Evolutionary conservation across 495 filamentous ascomycete species (phyloP).

Genomic region (Clavariopsis aquatica): DNA sequence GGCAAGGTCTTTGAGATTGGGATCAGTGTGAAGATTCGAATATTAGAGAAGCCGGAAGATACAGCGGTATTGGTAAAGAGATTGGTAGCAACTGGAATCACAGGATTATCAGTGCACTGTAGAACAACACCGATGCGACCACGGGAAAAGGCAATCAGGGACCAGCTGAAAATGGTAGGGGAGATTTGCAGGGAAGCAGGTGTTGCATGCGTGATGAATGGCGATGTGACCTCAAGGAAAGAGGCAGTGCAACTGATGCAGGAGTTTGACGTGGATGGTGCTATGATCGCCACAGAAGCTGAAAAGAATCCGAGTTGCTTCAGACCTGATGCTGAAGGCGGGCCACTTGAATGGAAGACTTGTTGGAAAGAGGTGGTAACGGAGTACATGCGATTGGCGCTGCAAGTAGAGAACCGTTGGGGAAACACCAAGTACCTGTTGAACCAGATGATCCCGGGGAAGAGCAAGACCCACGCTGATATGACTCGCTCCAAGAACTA

Average conservation of each 20-base stretch:
- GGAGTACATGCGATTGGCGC: slow-evolving; percentile 67
- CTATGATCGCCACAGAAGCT: slow-evolving; percentile 93
- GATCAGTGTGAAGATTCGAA: slow-evolving; percentile 91
- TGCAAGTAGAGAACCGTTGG: slow-evolving; percentile 80
- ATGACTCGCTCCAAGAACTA: slow-evolving; percentile 65
- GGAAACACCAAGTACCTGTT: slow-evolving; percentile 91
- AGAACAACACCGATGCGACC: slow-evolving; percentile 95
- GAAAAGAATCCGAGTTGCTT: slow-evolving; percentile 89
- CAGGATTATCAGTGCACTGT: slow-evolving; percentile 89
- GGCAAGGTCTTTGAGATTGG: slow-evolving; percentile 75
- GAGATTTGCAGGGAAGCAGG: slow-evolving; percentile 75
- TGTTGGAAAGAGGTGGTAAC: slow-evolving; percentile 74
- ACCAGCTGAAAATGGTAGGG: slow-evolving; percentile 78
- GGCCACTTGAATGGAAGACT: slow-evolving; percentile 47
- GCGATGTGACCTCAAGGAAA: slow-evolving; percentile 74
- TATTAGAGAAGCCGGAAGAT: slow-evolving; percentile 71
- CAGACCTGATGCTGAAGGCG: slow-evolving; percentile 62
- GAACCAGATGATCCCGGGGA: slow-evolving; percentile 82
- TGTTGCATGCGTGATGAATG: slow-evolving; percentile 92
- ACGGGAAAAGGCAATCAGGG: slow-evolving; percentile 79
- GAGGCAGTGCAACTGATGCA: slow-evolving; percentile 66
- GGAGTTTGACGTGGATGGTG: slow-evolving; percentile 83
- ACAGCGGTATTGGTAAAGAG: slow-evolving; percentile 74
- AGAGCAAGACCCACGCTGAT: slow-evolving; percentile 57
- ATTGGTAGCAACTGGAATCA: slow-evolving; percentile 82